These are phyloP conservation scores for Neocucurbitaria cava DNA, from an alignment of 2,329 filamentous ascomycete species.

Conservation along the genomic window DNA sequence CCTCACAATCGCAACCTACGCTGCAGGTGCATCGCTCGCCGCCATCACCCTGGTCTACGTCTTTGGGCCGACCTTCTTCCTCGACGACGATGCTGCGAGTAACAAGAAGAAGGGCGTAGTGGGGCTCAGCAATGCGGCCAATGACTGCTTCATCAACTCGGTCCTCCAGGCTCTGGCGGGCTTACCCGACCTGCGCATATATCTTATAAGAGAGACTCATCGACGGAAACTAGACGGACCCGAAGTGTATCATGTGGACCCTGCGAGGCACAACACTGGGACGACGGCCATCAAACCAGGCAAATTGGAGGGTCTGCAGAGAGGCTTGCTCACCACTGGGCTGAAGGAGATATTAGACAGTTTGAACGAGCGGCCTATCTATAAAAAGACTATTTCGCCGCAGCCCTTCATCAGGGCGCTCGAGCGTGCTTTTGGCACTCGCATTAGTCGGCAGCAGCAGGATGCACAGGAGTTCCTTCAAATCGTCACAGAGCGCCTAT, in stretches of 20 bases:
- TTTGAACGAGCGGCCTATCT: slow-evolving; percentile 91
- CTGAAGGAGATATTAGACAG: slow-evolving; percentile 92
- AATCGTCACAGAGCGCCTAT: slow-evolving; percentile 87
- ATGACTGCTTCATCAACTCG: slow-evolving; percentile 86
- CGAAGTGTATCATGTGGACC: slow-evolving; percentile 73
- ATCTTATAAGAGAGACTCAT: slow-evolving; percentile 91
- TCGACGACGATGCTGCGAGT: slow-evolving; percentile 78
- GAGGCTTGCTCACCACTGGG: slow-evolving; percentile 81
- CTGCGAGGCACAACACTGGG: slow-evolving; percentile 53
- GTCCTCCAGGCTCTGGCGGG: slow-evolving; percentile 93
- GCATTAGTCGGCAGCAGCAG: slow-evolving; percentile 93
- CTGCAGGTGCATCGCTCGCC: slow-evolving; percentile 91
- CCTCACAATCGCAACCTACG: slow-evolving; percentile 86
- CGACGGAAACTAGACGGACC: slow-evolving; percentile 79
- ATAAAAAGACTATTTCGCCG: slow-evolving; percentile 91
- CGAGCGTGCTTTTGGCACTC: slow-evolving; percentile 85
- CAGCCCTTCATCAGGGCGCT: slow-evolving; percentile 82
- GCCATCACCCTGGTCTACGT: slow-evolving; percentile 96
- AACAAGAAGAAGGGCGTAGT: slow-evolving; percentile 81
- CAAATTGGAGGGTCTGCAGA: slow-evolving; percentile 69
- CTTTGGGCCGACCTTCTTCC: slow-evolving; percentile 95
- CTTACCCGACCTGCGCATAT: slow-evolving; percentile 84
- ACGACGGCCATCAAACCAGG: slow-evolving; percentile 51
- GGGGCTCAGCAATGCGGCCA: slow-evolving; percentile 85
- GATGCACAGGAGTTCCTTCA: slow-evolving; percentile 98